Conservation (phyloP, 2,329 filamentous ascomycete species). For the Nothopassalora personata region DNA sequence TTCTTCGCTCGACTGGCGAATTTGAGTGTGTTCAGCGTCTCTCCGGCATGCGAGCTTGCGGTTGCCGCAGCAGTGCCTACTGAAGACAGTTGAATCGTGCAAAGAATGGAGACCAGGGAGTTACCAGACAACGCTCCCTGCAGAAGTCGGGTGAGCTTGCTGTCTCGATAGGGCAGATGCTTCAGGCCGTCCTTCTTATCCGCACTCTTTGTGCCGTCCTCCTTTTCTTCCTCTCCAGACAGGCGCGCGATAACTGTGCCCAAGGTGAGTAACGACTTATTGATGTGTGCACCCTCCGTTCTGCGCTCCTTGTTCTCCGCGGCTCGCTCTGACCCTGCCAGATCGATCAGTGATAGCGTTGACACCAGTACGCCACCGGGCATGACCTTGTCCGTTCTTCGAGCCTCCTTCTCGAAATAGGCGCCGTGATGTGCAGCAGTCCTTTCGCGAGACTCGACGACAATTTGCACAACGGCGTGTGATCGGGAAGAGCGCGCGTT, state of each 20-base stretch:
- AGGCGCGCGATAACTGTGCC: constrained; percentile 91
- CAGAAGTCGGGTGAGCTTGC: constrained; percentile 87
- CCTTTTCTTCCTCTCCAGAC: constrained; percentile 85
- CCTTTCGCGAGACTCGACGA: constrained; percentile 92
- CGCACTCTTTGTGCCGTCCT: constrained; percentile 47
- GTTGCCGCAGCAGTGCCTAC: constrained; percentile 62
- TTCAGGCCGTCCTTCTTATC: constrained; percentile 61
- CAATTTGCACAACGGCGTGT: constrained; percentile 97
- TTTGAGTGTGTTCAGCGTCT: constrained; percentile 93
- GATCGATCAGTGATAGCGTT: constrained; percentile 88
- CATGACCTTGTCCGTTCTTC: constrained; percentile 55
- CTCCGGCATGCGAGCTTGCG: constrained; percentile 69
- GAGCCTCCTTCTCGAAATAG: constrained; percentile 52
- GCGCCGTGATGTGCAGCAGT: constrained; percentile 39
- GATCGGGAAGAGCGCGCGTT: constrained; percentile 94
- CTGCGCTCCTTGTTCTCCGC: constrained; percentile 91
- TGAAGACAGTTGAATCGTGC: constrained; percentile 86
- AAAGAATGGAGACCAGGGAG: constrained; percentile 93
- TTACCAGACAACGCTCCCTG: constrained; percentile 90
- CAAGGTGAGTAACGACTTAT: constrained; percentile 91
- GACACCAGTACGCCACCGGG: constrained; percentile 93
- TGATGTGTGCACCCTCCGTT: constrained; percentile 94
- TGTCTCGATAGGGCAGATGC: constrained; percentile 93
- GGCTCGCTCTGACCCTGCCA: constrained; percentile 92
- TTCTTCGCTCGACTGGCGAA: constrained; percentile 97